phyloP scores from a whole-genome alignment of 2,329 filamentous ascomycete species.

The Periglandula ipomoeae region DNA sequence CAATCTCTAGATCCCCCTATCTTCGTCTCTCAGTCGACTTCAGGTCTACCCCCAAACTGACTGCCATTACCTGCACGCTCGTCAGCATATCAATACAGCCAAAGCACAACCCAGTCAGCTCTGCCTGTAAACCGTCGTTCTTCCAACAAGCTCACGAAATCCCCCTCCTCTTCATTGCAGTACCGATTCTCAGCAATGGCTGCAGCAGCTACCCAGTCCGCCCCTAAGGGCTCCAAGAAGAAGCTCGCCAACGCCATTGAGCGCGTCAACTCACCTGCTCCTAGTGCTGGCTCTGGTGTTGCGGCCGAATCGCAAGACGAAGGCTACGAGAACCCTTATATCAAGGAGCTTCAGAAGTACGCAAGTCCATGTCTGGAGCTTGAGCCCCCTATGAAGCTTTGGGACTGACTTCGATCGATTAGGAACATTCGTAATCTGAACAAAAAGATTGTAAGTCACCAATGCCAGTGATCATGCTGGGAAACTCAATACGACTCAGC shows the following conservation, averaged over 20 bases:
- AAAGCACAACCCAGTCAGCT: background rate
- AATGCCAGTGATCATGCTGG: conserved; percentile 1
- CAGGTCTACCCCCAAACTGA: background rate
- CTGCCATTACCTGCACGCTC: background rate
- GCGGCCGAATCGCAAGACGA: conserved; percentile 51
- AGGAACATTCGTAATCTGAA: conserved; percentile 86
- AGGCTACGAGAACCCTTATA: conserved; percentile 62
- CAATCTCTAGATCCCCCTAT: background rate
- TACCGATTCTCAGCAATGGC: conserved; percentile 38
- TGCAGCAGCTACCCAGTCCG: conserved; percentile 48
- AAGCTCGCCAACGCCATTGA: conserved; percentile 43
- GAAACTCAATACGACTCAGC: conserved; percentile 20
- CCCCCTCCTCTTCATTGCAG: conserved; percentile 7
- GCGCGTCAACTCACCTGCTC: conserved; percentile 47
- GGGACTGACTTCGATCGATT: background rate
- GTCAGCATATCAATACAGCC: background rate
- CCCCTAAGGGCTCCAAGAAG: conserved; percentile 63
- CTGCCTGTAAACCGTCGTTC: background rate
- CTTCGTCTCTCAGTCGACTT: background rate
- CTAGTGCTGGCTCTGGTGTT: conserved; percentile 35
- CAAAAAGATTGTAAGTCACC: conserved; percentile 80
- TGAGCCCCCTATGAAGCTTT: conserved; percentile 19
- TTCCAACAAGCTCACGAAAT: conserved; percentile 7
- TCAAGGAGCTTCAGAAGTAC: conserved; percentile 87
- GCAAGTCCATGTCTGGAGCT: background rate